Evolutionary conservation across 148 eudicot genomes (phyloP), one percentile per base, ranked within the genome.

Genomic region (Fallopia convolvulus): DNA sequence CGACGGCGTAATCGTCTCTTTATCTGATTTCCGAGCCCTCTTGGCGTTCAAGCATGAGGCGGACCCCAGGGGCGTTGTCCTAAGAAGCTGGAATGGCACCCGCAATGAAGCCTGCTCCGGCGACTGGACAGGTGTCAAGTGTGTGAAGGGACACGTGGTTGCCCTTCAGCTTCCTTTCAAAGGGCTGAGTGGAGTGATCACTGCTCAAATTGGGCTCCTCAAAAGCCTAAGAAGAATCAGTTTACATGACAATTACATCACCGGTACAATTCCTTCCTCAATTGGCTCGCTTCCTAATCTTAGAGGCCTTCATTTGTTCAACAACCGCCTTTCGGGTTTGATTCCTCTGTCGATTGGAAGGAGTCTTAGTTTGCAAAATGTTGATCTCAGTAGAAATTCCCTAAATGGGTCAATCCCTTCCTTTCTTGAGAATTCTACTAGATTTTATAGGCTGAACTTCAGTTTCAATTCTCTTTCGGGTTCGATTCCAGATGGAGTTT

Each of bases 121-220:
- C 10, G 83, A 75, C n/a, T 94, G 97, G 97, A 78, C 81, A 4
- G 98, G 97, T 17, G 83, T 94, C 74, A 90, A 81, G 80, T 94
- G 98, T 77, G 79, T 78, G 0, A 78, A 86, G 2, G 97, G 95
- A 0, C 85, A 77, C 10, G 88, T 94, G 30, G 55, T 90, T 41
- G 88, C 95, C 0, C 83, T 94, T 26, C 93, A 89, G 72, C 88
- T 94, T 20, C 98, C 98, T 3, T 92, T 85, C 78, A 94, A 88
- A 68, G 89, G 86, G 10, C 81, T 94, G 44, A 83, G 90, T 0
- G 98, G 98, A 1, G 74, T 83, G 73, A 83, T 94, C 18, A 82
- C 92, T 5, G 79, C 87, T 15, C 86, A 88, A 80, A 87, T 92
- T 39, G 93, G 93, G 0, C 82, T 83, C 53, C 83, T 94, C 18